phyloP scores from a whole-genome alignment of 2,329 filamentous ascomycete genomes.

The Claviceps monticola region DNA sequence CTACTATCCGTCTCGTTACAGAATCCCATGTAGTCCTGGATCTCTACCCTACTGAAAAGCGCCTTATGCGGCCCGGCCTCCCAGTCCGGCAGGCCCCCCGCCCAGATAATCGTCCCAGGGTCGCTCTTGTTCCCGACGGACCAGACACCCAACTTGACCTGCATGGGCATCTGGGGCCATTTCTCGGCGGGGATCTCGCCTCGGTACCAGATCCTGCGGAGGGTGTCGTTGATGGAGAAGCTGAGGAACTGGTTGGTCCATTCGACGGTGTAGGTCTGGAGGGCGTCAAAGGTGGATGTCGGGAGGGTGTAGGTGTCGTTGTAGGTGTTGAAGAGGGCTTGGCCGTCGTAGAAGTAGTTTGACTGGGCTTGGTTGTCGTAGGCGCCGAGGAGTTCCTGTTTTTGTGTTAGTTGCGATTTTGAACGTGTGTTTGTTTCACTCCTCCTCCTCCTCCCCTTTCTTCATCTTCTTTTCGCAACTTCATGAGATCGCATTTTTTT shows the following conservation, averaged over 20 bases:
- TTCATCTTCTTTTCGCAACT: neutral
- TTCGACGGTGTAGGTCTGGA: conserved; percentile 54
- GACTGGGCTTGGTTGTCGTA: conserved; percentile 48
- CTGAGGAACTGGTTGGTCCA: conserved; percentile 46
- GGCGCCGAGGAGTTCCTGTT: conserved; percentile 16
- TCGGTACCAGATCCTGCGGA: conserved; percentile 19
- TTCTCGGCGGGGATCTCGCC: conserved; percentile 32
- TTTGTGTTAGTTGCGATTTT: neutral
- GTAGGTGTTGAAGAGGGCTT: conserved; percentile 36
- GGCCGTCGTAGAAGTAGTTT: conserved; percentile 67
- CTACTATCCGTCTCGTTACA: conserved; percentile 11
- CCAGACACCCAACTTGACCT: conserved; percentile 48
- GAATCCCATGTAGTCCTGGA: conserved; percentile 18
- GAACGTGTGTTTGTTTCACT: neutral
- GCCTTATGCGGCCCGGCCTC: conserved; percentile 13
- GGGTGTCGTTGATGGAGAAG: conserved; percentile 43
- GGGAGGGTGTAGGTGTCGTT: conserved; percentile 33
- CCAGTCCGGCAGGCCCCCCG: conserved; percentile 38
- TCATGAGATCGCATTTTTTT: too few species aligned
- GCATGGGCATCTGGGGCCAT: conserved; percentile 59
- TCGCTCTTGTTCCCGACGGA: conserved; percentile 33
- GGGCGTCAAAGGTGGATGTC: conserved; percentile 23
- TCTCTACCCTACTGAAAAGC: conserved; percentile 13
- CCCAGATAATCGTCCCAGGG: conserved; percentile 53
- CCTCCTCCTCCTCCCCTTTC: neutral